Base-by-base conservation (phyloP, 2,329 filamentous ascomycete species). In the Fusarium annulatum region DNA sequence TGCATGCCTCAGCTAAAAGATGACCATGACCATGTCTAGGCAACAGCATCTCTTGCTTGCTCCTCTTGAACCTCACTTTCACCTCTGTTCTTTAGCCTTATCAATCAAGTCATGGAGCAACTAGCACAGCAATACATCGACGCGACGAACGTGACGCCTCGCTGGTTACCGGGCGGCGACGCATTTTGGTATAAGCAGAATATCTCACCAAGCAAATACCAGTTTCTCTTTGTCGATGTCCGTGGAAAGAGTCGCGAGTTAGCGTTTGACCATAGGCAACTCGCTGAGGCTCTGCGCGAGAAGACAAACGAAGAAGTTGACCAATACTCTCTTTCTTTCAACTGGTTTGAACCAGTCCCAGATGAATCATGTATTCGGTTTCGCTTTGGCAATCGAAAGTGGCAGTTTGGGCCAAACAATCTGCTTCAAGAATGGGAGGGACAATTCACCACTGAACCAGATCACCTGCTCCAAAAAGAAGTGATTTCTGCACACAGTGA, bases 111-210 rank as follows among this genome's bases (percentile, higher is more conserved):
- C 3, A 75, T 76, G 56, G 61, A 64, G 1, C 11, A 61, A 28
- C 8, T 52, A 56, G 43, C 39, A 36, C 45, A 73, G 23, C 58
- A 19, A 38, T 71, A 52, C 19, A 64, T 69, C 28, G 45, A 63
- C n/a, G 57, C 61, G 3, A 51, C 74, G 8, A 69, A 56, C 4
- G 67, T 79, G 21, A 64, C 65, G 15, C 73, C 78, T 30, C 68
- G 62, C 16, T 80, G 79, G 79, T 59, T 78, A 2, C 51, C 75
- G 7, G 49, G 45, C 8, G 71, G 59, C 7, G 73, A 72, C 4
- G 26, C 53, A 19, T 79, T 80, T 43, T 80, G 78, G 79, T 80
- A 80, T 52, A 76, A 65, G 36, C 72, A 64, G 12, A 59, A 64
- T 26, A 30, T 48, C 2, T 45, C 58, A 7, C 6, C 52, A 19